Conservation (phyloP, 257 asterid genomes). For the Leonotis leonurus region DNA sequence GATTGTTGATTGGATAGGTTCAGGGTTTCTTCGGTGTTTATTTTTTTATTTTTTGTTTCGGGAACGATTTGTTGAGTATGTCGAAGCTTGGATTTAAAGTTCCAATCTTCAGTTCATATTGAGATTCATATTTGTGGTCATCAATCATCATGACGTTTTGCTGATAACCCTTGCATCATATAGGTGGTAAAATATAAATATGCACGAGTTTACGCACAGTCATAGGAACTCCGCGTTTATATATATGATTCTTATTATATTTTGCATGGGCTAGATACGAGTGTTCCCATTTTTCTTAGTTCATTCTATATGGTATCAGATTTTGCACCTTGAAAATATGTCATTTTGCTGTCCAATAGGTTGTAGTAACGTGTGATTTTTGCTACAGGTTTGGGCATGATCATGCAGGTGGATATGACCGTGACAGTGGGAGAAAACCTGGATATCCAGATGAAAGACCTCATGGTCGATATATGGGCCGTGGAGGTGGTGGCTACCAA, state of each 20-base stretch:
- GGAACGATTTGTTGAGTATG: too few species aligned
- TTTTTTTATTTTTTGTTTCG: too few species aligned
- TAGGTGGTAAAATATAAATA: background rate
- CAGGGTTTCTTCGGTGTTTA: too few species aligned
- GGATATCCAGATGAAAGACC: conserved; percentile 87
- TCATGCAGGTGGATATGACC: conserved; percentile 74
- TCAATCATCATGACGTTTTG: too few species aligned
- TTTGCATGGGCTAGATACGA: background rate
- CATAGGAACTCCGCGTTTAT: background rate
- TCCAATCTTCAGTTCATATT: background rate
- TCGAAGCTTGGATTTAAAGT: background rate
- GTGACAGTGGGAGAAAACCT: conserved; percentile 76
- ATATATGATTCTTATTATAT: background rate
- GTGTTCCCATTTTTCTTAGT: too few species aligned
- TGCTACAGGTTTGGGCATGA: conserved; percentile 69
- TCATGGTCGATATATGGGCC: conserved; percentile 76
- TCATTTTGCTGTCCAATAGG: background rate
- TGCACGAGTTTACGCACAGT: background rate
- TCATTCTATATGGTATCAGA: too few species aligned
- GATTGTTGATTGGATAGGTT: too few species aligned
- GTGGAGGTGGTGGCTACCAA: conserved; percentile 68
- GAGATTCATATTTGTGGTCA: too few species aligned
- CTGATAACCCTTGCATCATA: background rate
- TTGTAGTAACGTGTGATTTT: background rate
- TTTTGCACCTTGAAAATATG: background rate